Conservation (phyloP, 106 monocot genomes). For the Allium sativum region DNA sequence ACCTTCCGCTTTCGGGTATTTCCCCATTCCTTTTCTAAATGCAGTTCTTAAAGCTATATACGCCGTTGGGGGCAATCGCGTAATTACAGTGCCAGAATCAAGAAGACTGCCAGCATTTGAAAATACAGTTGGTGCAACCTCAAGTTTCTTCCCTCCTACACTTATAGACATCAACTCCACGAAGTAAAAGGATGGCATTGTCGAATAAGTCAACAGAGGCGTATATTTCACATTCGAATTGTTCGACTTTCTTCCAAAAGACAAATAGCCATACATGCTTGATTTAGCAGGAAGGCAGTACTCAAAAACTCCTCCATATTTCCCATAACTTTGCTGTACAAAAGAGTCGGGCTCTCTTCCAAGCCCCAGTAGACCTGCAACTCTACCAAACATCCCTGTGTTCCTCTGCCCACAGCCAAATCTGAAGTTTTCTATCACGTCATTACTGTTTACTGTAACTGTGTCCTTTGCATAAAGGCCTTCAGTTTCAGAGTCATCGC, state of each 20-base stretch:
- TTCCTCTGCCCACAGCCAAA: slow-evolving; percentile 28
- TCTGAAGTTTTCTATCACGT: slow-evolving; percentile 13
- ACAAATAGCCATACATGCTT: slow-evolving; percentile 10
- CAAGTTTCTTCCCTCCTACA: background rate
- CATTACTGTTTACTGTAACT: slow-evolving; percentile 7
- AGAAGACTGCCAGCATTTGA: slow-evolving; percentile 22
- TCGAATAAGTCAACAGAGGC: slow-evolving; percentile 2
- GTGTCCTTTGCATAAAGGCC: slow-evolving; percentile 21
- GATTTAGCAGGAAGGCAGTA: slow-evolving; percentile 16
- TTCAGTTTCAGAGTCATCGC: slow-evolving; percentile 11
- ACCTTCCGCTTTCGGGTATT: slow-evolving; percentile 32
- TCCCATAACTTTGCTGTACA: background rate
- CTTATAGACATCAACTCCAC: slow-evolving; percentile 3
- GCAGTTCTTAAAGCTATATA: slow-evolving; percentile 29
- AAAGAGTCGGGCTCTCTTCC: slow-evolving; percentile 8
- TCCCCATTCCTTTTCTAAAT: slow-evolving; percentile 20
- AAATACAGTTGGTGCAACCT: background rate
- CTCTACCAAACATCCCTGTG: background rate
- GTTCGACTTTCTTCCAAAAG: slow-evolving; percentile 3
- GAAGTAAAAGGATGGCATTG: slow-evolving; percentile 3
- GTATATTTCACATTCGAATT: background rate
- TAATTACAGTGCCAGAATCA: background rate
- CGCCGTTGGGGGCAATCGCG: slow-evolving; percentile 30
- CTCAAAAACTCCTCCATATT: slow-evolving; percentile 11
- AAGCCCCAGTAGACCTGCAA: slow-evolving; percentile 15